Percentiles rank a stretch among this genome's conserved stretches.
phyloP scores from a whole-genome alignment of 1,284 basidiomycete species.

The Gomphus bonarii region DNA sequence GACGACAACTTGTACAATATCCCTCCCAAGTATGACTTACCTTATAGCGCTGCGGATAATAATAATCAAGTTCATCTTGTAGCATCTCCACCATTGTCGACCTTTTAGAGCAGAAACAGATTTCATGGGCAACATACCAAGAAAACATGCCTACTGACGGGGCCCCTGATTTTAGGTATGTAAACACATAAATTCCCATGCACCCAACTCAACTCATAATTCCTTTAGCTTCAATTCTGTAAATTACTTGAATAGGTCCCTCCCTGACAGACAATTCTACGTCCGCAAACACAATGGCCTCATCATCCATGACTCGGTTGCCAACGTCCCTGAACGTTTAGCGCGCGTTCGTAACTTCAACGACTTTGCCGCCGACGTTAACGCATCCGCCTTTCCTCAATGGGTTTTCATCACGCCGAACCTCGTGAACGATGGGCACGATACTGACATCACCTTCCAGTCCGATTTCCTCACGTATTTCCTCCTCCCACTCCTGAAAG shows the following conservation, averaged over 20 bases:
- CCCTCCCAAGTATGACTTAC: conserved; percentile 19
- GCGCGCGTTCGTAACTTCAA: conserved; percentile 56
- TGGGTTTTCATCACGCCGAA: conserved; percentile 63
- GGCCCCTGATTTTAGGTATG: conserved; percentile 29
- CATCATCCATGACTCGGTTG: conserved; percentile 41
- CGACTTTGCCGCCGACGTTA: conserved; percentile 43
- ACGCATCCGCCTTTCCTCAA: conserved; percentile 42
- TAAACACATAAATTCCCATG: conserved; percentile 7
- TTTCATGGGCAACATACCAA: conserved; percentile 44
- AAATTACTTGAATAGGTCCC: conserved; percentile 35
- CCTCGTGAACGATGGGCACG: conserved; percentile 24
- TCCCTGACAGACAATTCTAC: conserved; percentile 34
- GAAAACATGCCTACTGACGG: conserved; percentile 53
- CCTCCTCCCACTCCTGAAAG: conserved; percentile 39
- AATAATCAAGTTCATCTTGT: conserved; percentile 18
- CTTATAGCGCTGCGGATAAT: neutral
- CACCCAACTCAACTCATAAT: neutral
- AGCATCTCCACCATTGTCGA: conserved; percentile 54
- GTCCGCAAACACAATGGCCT: conserved; percentile 54
- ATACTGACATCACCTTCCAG: conserved; percentile 42
- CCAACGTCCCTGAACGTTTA: conserved; percentile 30
- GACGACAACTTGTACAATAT: conserved; percentile 33
- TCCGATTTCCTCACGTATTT: conserved; percentile 40
- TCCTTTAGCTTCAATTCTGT: neutral
- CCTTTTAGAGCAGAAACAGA: conserved; percentile 46